These are phyloP conservation scores for Endoconidiophora laricicola DNA, from an alignment of 2,329 filamentous ascomycete genomes.

Conservation along the genomic window DNA sequence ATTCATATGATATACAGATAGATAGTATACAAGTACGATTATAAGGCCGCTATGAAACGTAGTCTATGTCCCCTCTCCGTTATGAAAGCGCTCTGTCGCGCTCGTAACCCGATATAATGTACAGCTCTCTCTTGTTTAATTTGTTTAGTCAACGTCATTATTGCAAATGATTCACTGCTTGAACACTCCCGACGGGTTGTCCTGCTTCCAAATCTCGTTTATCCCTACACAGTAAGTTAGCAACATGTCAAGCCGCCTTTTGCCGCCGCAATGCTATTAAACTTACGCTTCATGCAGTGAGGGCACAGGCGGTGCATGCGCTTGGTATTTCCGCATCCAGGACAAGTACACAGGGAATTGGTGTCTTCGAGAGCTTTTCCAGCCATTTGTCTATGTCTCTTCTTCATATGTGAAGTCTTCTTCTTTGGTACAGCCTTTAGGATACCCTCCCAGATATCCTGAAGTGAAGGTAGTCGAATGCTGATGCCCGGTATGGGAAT, in stretches of 20 bases:
- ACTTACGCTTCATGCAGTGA: slow-evolving; percentile 67
- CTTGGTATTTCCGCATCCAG: slow-evolving; percentile 75
- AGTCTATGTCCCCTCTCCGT: slow-evolving; percentile 1
- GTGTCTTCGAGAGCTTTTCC: slow-evolving; percentile 91
- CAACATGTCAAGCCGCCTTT: neutral
- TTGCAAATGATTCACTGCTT: slow-evolving; percentile 2
- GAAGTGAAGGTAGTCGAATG: slow-evolving; percentile 39
- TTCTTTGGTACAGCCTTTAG: slow-evolving; percentile 92
- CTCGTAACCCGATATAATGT: slow-evolving; percentile 1
- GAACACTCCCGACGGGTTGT: slow-evolving; percentile 14
- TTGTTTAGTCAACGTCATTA: neutral
- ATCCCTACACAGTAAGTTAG: slow-evolving; percentile 11
- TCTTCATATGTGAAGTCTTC: slow-evolving; percentile 95
- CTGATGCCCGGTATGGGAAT: slow-evolving; percentile 46
- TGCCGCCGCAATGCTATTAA: neutral
- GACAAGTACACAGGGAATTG: slow-evolving; percentile 71
- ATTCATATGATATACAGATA: slow-evolving; percentile 12
- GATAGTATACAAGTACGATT: slow-evolving; percentile 7
- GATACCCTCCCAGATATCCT: slow-evolving; percentile 82
- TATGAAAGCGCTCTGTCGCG: neutral
- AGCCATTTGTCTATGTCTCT: slow-evolving; percentile 81
- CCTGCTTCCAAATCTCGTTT: slow-evolving; percentile 14
- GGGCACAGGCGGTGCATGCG: slow-evolving; percentile 78
- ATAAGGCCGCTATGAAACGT: neutral
- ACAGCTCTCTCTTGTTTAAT: slow-evolving; percentile 1